phyloP scores from a whole-genome alignment of 176 grass and related monocot species.

The Bonia amplexicaulis region DNA sequence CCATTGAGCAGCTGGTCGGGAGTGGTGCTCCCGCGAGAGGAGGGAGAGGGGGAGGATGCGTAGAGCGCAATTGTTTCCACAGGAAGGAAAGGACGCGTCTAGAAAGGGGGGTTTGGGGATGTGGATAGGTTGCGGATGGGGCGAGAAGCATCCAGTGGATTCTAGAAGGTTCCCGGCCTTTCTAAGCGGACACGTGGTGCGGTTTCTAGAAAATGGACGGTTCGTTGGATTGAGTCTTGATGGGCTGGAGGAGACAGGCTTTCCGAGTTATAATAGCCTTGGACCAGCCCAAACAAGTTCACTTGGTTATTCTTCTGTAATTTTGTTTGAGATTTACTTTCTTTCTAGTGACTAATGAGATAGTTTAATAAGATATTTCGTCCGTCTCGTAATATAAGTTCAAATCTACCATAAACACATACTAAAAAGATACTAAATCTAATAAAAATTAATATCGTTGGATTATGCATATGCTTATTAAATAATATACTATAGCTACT shows the following conservation, averaged over 20 bases:
- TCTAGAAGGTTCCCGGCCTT: conserved; percentile 46
- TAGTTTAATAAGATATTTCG: no score
- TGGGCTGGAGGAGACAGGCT: neutral
- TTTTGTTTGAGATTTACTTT: no score
- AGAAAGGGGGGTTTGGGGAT: conserved; percentile 18
- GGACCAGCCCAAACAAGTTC: neutral
- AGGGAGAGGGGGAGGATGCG: neutral
- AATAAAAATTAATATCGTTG: no score
- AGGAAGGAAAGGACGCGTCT: neutral
- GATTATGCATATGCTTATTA: fast-evolving
- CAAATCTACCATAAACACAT: fast-evolving
- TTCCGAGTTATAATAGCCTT: neutral
- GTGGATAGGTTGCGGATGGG: conserved; percentile 7
- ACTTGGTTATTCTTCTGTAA: no score
- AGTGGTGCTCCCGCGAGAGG: neutral
- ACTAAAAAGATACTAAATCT: no score
- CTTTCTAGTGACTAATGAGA: no score
- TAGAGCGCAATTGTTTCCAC: conserved; percentile 8
- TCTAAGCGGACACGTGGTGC: conserved; percentile 9
- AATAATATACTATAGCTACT: no score
- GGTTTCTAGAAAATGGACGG: conserved; percentile 29
- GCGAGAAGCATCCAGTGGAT: conserved; percentile 50
- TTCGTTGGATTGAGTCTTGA: neutral
- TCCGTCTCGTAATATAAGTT: no score
- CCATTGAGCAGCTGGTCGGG: conserved; percentile 11